Evolutionary conservation across 208 protist species (phyloP).

Genomic region (Vickermania ingenoplastis): DNA sequence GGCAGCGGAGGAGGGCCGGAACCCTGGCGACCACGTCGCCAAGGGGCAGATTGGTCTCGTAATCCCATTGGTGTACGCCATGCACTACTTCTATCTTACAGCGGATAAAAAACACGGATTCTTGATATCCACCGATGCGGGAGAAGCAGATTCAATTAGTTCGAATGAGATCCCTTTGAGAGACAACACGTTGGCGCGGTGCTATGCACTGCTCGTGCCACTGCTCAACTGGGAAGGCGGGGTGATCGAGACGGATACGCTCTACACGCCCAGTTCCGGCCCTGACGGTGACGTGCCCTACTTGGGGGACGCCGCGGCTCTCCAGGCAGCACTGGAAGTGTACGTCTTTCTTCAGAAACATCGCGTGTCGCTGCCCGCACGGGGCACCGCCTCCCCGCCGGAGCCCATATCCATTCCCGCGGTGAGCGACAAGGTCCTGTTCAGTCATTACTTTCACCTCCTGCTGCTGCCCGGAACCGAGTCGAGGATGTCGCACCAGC

Average conservation of each 20-base stretch:
- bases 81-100: background rate
- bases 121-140: background rate
- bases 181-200: background rate
- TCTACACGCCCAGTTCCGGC: background rate
- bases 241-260: background rate
- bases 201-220: background rate
- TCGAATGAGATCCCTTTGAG: too few relatives aligned
- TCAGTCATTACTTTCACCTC: conserved; percentile 12
- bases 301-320: background rate
- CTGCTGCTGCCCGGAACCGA: background rate
- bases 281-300: background rate
- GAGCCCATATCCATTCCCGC: background rate
- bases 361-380: too few relatives aligned
- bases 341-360: background rate
- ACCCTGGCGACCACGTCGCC: background rate
- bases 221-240: background rate
- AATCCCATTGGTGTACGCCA: background rate
- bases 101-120: background rate
- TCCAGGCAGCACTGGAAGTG: background rate
- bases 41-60: background rate
- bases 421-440: conserved; percentile 6
- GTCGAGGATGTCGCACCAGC: background rate
- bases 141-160: background rate
- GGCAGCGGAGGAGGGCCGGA: background rate
- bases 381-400: background rate